Evolutionary conservation across 768 basidiomycete species (phyloP), one percentile per base, ranked within the genome.

Genomic region (Suillus alpinus): DNA sequence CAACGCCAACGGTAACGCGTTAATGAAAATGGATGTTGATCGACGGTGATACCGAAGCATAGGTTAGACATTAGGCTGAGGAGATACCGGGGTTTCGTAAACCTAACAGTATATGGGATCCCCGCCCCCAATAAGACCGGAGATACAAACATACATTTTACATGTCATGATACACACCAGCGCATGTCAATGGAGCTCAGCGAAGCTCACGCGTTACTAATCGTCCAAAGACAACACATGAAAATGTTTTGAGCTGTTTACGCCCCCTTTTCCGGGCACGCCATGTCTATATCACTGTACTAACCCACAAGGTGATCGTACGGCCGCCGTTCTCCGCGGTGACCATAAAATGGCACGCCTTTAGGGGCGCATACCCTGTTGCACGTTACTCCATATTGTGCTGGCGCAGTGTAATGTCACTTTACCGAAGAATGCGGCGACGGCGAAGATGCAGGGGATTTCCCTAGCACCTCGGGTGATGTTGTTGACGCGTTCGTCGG

Each of bases 11-110:
- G 62, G 63, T 49, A 64, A 68, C 31, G 51, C 70, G 57, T 51
- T 55, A 36, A 58, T 34, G 55, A 65, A 63, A 59, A 76, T 75
- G 75, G 67, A 69, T 40, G 67, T 74, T 56, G 75, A 79, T 70
- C 72, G 67, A 46, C 62, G 51, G 62, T 69, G 59, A 62, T 57
- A 41, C 56, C 20, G 53, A 20, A 49, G 57, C 8, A 29, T 56
- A 37, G 39, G 43, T 58, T 53, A 31, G 36, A 31, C 40, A 20
- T 64, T 40, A 29, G 44, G 39, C 39, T 63, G 34, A 39, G 72
- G 73, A 67, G 73, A 73, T 73, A 71, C 59, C 71, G 66, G 66
- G 47, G 65, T 66, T 65, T 67, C 62, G 57, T 46, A 10, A 46
- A 12, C 14, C 49, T 37, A 37, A 53, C 23, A 39, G 18, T 55